phyloP scores from a whole-genome alignment of 352 stramenopile genomes.

The Phytophthora syringae region DNA sequence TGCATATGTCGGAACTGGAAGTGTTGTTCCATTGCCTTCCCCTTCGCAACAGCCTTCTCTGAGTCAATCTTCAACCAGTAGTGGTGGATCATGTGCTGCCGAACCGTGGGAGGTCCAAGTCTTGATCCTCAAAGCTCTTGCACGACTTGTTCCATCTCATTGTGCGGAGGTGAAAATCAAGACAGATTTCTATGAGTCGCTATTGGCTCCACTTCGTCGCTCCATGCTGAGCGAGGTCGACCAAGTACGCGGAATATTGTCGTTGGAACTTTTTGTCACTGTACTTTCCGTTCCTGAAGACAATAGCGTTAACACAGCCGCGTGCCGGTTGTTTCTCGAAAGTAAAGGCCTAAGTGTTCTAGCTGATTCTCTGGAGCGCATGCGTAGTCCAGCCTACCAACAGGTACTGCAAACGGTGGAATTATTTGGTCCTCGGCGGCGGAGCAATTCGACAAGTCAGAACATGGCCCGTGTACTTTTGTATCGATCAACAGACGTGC shows the following conservation, averaged over 20 bases:
- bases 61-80: slow-evolving; percentile 19
- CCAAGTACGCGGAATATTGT: slow-evolving; percentile 77
- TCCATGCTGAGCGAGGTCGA: slow-evolving; percentile 76
- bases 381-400: slow-evolving; percentile 74
- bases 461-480: slow-evolving; percentile 71
- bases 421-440: slow-evolving; percentile 31
- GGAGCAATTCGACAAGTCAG: slow-evolving; percentile 26
- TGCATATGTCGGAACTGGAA: slow-evolving; percentile 41
- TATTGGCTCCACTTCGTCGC: slow-evolving; percentile 67
- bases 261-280: slow-evolving; percentile 71
- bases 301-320: slow-evolving; percentile 54
- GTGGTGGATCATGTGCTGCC: slow-evolving; percentile 28
- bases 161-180: slow-evolving; percentile 65
- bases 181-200: slow-evolving; percentile 58
- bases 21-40: slow-evolving; percentile 19
- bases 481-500: slow-evolving; percentile 72
- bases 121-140: slow-evolving; percentile 77
- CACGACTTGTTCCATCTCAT: slow-evolving; percentile 61
- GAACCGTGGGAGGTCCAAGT: slow-evolving; percentile 85
- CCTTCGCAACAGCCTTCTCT: slow-evolving; percentile 19
- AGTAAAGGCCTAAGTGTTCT: slow-evolving; percentile 58
- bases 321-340: slow-evolving; percentile 65
- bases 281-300: slow-evolving; percentile 59
- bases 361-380: slow-evolving; percentile 68
- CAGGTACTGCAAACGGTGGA: slow-evolving; percentile 54